A percentile compares a stretch with the other conserved stretches of the same genome.
Evolutionary conservation across 345 rosid genomes (phyloP).

Genomic region (Anacardium occidentale): DNA sequence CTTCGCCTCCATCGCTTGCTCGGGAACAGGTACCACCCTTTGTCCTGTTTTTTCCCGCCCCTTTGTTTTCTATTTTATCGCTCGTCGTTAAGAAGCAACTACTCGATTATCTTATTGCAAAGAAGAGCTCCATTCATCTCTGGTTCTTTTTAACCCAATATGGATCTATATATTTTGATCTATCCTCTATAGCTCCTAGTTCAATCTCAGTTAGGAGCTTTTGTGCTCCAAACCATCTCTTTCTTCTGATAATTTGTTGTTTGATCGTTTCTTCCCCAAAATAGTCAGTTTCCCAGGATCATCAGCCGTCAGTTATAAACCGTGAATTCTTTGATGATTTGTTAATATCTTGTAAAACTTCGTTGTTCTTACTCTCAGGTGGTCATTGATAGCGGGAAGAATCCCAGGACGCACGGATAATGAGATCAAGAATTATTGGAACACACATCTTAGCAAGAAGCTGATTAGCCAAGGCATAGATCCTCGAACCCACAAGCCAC

Average conservation of each 20-base stretch:
- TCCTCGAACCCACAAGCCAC: constrained; percentile 79
- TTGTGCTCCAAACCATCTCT: neutral
- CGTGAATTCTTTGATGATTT: neutral
- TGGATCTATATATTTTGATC: too few relatives aligned
- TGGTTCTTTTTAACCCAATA: neutral
- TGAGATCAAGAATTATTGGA: constrained; percentile 93
- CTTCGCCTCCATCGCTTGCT: constrained; percentile 86
- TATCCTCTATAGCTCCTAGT: too few relatives aligned
- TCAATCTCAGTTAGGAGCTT: too few relatives aligned
- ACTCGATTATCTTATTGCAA: neutral
- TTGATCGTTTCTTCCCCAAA: neutral
- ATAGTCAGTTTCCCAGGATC: neutral
- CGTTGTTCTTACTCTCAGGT: constrained; percentile 32
- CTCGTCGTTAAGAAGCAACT: too few relatives aligned
- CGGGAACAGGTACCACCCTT: constrained; percentile 48
- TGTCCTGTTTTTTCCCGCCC: too few relatives aligned
- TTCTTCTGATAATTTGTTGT: neutral
- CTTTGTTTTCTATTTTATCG: too few relatives aligned
- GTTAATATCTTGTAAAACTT: too few relatives aligned
- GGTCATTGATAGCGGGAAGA: constrained; percentile 89
- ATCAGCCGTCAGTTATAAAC: too few relatives aligned
- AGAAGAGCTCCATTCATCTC: neutral
- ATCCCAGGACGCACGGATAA: constrained; percentile 89
- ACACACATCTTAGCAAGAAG: constrained; percentile 78
- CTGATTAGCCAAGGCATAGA: constrained; percentile 77